These are phyloP conservation scores for Antrodiella citrinella DNA, from an alignment of 768 basidiomycete species.

Conservation along the genomic window DNA sequence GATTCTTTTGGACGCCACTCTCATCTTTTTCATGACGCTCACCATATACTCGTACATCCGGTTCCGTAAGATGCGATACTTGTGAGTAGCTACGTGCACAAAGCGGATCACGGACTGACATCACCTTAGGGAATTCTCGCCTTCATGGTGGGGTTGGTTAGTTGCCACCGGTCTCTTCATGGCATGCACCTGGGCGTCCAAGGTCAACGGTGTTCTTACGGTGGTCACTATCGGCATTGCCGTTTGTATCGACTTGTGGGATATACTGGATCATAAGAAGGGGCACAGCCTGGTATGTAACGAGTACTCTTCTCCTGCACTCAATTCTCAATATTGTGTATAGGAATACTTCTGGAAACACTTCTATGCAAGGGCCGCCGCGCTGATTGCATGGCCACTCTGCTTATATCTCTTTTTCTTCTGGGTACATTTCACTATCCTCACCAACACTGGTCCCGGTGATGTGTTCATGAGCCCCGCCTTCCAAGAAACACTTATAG, in stretches of 20 bases:
- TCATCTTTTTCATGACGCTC: slow-evolving; percentile 93
- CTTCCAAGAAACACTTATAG: slow-evolving; percentile 92
- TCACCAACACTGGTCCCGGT: slow-evolving; percentile 84
- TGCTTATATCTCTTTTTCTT: slow-evolving; percentile 92
- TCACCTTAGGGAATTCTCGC: slow-evolving; percentile 65
- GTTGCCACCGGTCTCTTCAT: slow-evolving; percentile 85
- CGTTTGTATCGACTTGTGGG: slow-evolving; percentile 92
- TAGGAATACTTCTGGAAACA: slow-evolving; percentile 88
- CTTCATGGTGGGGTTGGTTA: slow-evolving; percentile 94
- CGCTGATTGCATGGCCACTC: slow-evolving; percentile 84
- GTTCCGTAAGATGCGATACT: slow-evolving; percentile 91
- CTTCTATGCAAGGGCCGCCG: slow-evolving; percentile 76
- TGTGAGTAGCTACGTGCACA: slow-evolving; percentile 47
- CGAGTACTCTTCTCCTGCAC: not conserved
- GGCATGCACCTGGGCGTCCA: slow-evolving; percentile 94
- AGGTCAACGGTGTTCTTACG: slow-evolving; percentile 93
- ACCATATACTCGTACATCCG: slow-evolving; percentile 91
- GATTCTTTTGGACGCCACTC: slow-evolving; percentile 87
- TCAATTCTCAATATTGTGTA: not conserved
- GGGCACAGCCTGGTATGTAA: slow-evolving; percentile 64
- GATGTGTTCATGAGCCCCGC: slow-evolving; percentile 96
- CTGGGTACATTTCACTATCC: slow-evolving; percentile 87
- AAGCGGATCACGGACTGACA: not conserved
- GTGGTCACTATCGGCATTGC: slow-evolving; percentile 86
- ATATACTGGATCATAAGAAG: slow-evolving; percentile 77